Conservation (phyloP, 345 rosid species). For the Dovyalis caffra region DNA sequence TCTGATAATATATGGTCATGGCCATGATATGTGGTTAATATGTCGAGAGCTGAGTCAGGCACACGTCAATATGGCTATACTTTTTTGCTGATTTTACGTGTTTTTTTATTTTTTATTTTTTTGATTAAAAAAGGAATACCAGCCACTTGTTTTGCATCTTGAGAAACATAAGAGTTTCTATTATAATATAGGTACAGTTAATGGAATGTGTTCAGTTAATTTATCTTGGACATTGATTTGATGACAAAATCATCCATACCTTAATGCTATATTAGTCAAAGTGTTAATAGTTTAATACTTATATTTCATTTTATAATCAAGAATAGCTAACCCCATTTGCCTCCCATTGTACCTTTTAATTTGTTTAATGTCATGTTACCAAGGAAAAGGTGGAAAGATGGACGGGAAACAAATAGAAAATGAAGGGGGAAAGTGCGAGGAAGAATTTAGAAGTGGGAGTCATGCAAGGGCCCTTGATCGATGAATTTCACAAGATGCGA, state of each 20-base stretch:
- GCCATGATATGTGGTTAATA: conserved; percentile 7
- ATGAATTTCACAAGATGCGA: neutral
- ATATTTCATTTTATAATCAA: too few species aligned
- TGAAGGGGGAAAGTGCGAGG: neutral
- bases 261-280: neutral
- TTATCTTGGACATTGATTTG: neutral
- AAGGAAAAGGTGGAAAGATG: too few species aligned
- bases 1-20: too few species aligned
- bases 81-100: conserved; percentile 7
- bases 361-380: too few species aligned
- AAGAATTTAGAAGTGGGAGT: neutral
- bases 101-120: neutral
- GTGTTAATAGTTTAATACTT: neutral
- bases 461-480: neutral
- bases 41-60: conserved; percentile 16
- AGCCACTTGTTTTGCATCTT: conserved; percentile 8
- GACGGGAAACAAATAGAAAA: too few species aligned
- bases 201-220: too few species aligned
- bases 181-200: neutral
- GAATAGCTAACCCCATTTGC: too few species aligned
- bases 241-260: neutral
- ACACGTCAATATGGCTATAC: conserved; percentile 10
- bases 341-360: too few species aligned
- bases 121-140: neutral
- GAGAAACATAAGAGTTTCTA: neutral